Conservation (phyloP, 2,329 filamentous ascomycete genomes). For the Cladosporium sp. region DNA sequence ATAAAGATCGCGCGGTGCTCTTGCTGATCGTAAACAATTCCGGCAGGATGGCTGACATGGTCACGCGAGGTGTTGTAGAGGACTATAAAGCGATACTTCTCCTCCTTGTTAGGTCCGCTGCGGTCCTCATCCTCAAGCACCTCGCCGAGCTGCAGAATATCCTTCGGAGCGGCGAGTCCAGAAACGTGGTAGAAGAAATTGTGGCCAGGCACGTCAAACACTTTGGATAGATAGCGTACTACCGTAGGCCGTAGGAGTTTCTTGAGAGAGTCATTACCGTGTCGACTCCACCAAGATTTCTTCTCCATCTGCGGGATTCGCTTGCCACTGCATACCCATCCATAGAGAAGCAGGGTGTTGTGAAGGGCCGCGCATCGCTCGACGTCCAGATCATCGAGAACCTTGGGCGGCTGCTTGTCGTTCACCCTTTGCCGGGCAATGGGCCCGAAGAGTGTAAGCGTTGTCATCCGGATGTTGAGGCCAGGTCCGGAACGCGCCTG, state of each 20-base stretch:
- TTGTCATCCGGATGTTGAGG: conserved; percentile 14
- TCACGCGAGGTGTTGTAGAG: conserved; percentile 26
- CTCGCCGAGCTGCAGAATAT: conserved; percentile 26
- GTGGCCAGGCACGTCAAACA: conserved; percentile 28
- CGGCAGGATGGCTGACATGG: conserved; percentile 26
- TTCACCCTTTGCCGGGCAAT: conserved; percentile 29
- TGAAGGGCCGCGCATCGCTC: conserved; percentile 29
- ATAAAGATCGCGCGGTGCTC: conserved; percentile 26
- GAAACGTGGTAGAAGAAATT: conserved; percentile 30
- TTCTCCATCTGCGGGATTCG: conserved; percentile 26
- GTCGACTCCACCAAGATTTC: conserved; percentile 27
- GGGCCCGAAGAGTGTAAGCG: conserved; percentile 22
- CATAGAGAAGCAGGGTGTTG: conserved; percentile 30
- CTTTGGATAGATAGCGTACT: conserved; percentile 26
- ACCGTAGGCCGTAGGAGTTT: conserved; percentile 23
- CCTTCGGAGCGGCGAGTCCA: conserved; percentile 22
- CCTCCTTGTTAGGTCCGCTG: conserved; percentile 10
- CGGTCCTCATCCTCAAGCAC: conserved; percentile 26
- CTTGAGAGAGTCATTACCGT: conserved; percentile 23
- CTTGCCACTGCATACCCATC: conserved; percentile 29
- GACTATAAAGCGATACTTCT: conserved; percentile 27
- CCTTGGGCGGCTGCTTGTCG: conserved; percentile 17
- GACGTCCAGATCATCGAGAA: conserved; percentile 22
- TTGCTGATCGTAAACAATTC: conserved; percentile 28
- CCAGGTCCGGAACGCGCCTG: conserved; percentile 7